Evolutionary conservation across 768 basidiomycete genomes (phyloP), one percentile per base, ranked within the genome.

Genomic region (Hemileccinum rubropunctum): DNA sequence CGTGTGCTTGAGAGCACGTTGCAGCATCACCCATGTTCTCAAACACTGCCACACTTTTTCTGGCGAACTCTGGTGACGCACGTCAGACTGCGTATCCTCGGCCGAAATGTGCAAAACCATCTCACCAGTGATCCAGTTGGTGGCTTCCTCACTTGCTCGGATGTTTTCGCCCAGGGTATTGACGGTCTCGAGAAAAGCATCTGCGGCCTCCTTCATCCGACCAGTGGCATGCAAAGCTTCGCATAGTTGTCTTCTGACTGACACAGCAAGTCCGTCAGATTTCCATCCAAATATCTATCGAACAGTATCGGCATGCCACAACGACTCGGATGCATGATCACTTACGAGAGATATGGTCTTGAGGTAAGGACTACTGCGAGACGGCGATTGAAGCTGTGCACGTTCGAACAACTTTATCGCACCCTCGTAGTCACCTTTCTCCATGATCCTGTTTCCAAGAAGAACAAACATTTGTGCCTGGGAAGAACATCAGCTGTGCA

Each of bases 401-500:
- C 43, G 42, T 41, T 45, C 47, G 42, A 58, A 55, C 7, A 52
- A 9, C 21, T 43, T 48, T 34, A 58, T 52, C 7, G 58, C 58
- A 7, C 35, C 15, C 8, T 54, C 56, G 4, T 54, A 47, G 18
- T 59, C 47, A 6, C 41, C 56, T 20, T 45, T 47, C 21, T 54
- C n/a, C 42, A 45, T 20, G 34, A 27, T 2, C 26, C 26, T 50
- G 32, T 48, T 44, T 18, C 58, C 58, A 4, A 51, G 41, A n/a
- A 56, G 50, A 26, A 46, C 27, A 18, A 48, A 37, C 56, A 57
- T 57, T 17, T 57, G 50, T 12, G 53, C 56, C 58, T 59, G n/a
- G 6, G 17, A 4, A 39, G 4, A 32, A 33, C 4, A 15, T 59
- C 7, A 49, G 42, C 27, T 11, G 3, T 15, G n/a, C 21, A 26